Evolutionary conservation across 2,329 filamentous ascomycete genomes (phyloP).

Genomic region (Penicillium crustosum): DNA sequence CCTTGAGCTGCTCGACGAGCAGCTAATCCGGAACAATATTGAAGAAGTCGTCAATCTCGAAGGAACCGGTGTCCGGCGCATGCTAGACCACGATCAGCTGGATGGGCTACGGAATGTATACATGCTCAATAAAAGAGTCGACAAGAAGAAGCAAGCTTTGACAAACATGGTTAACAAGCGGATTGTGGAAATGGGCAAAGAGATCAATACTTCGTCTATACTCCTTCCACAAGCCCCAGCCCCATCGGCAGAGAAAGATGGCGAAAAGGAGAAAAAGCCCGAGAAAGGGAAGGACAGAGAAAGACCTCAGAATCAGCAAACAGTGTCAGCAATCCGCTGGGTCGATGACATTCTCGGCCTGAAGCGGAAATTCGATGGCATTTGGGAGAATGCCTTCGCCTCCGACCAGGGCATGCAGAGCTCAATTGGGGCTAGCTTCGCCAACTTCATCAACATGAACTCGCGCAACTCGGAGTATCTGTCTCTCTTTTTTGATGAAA

Average conservation of each 20-base stretch:
- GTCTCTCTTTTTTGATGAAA: conserved; percentile 95
- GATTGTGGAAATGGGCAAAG: conserved; percentile 74
- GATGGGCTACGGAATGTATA: conserved; percentile 81
- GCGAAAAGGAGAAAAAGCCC: conserved; percentile 53
- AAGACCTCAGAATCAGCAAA: conserved; percentile 71
- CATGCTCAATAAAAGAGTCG: conserved; percentile 73
- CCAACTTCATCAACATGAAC: conserved; percentile 93
- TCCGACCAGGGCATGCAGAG: conserved; percentile 76
- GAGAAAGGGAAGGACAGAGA: conserved; percentile 49
- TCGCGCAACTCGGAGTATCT: conserved; percentile 83
- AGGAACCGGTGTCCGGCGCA: conserved; percentile 76
- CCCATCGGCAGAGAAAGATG: conserved; percentile 50
- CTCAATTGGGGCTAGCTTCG: conserved; percentile 80
- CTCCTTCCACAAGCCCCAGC: conserved; percentile 43
- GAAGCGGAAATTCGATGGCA: conserved; percentile 84
- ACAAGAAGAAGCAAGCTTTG: conserved; percentile 68
- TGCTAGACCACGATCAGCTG: conserved; percentile 86
- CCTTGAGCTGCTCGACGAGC: conserved; percentile 71
- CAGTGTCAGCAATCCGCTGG: conserved; percentile 87
- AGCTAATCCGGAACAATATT: conserved; percentile 76
- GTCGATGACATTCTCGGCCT: conserved; percentile 84
- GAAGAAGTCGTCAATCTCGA: conserved; percentile 81
- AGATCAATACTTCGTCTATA: conserved; percentile 70
- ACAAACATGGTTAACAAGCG: conserved; percentile 70
- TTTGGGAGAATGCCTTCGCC: conserved; percentile 72